Base-by-base conservation (phyloP, 129 eudicot genomes). In the Flaveria ramosissima region DNA sequence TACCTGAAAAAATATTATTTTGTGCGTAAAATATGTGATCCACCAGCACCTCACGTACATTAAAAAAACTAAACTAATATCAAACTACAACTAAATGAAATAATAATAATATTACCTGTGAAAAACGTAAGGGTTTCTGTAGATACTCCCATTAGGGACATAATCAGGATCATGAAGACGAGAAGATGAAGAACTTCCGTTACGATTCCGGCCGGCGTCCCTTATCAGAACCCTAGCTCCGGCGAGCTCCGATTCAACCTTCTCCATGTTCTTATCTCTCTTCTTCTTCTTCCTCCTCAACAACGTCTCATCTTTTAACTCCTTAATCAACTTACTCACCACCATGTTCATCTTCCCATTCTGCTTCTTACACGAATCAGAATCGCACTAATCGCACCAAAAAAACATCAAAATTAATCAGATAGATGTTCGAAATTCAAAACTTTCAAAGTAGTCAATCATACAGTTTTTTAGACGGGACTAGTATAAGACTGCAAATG, bases 131-230 rank as follows among this genome's bases (percentile, higher is more conserved):
- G 92, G 77, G 69, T 93, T 82, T 64, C 87, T 83, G 80, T 90
- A 93, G 42, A 93, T 88, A 64, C 85, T 82, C 12, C 92, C 92
- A n/a, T 70, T 65, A 1, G 98, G 92, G 20, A 90, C 88, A 80
- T 90, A 86, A 76, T 88, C 90, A 9, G 68, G 79, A 86, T 90
- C 88, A 32, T 86, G 4, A 20, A 61, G 48, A 42, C 70, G 36
- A 26, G 64, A 6, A 2, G 83, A 73, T 65, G 83, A 75, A 76
- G 83, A 75, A 78, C 68, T 57, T 75, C 68, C 84, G 24, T 10
- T 83, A 73, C 75, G 68, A 19, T 11, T 64, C 19, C 53, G 56
- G 24, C 12, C 73, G 14, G 87, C 82, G 16, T 85, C 84, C 85
- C 75, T 90, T 20, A 93, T 86, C 77, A 82, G 73, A 56, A 84